Conservation (phyloP, 257 asterid species). For the Lavandula angustifolia region DNA sequence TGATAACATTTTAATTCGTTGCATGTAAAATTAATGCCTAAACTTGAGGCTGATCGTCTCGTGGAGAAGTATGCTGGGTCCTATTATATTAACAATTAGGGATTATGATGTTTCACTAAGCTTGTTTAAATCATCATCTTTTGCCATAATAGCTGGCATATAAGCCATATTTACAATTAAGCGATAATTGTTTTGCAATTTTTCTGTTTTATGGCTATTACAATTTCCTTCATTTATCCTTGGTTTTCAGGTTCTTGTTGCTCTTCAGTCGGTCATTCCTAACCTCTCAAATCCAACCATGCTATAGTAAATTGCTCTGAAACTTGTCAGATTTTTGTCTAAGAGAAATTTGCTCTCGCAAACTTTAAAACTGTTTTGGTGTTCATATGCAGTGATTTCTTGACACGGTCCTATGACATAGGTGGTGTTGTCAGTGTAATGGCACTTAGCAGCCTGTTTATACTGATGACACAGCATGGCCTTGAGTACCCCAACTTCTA, state of each 20-base stretch:
- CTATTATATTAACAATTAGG: conserved; percentile 7
- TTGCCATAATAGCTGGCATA: neutral
- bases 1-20: conserved; percentile 16
- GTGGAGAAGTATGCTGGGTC: neutral
- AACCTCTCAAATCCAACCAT: conserved; percentile 79
- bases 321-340: conserved; percentile 19
- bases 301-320: conserved; percentile 58
- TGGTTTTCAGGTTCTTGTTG: conserved; percentile 69
- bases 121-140: neutral
- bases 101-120: conserved; percentile 7
- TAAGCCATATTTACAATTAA: too few species aligned
- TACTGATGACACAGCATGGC: conserved; percentile 93
- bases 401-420: conserved; percentile 86
- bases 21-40: neutral
- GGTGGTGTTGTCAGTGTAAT: conserved; percentile 97
- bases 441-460: conserved; percentile 88
- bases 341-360: conserved; percentile 23
- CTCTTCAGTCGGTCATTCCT: conserved; percentile 74
- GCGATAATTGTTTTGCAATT: neutral
- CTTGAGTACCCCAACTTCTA: conserved; percentile 95
- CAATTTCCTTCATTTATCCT: conserved; percentile 16
- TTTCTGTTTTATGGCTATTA: neutral
- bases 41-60: neutral
- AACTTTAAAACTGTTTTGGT: neutral
- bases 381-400: conserved; percentile 74